These are phyloP conservation scores for Arthroderma uncinatum DNA, from an alignment of 2,329 filamentous ascomycete genomes.

Conservation along the genomic window DNA sequence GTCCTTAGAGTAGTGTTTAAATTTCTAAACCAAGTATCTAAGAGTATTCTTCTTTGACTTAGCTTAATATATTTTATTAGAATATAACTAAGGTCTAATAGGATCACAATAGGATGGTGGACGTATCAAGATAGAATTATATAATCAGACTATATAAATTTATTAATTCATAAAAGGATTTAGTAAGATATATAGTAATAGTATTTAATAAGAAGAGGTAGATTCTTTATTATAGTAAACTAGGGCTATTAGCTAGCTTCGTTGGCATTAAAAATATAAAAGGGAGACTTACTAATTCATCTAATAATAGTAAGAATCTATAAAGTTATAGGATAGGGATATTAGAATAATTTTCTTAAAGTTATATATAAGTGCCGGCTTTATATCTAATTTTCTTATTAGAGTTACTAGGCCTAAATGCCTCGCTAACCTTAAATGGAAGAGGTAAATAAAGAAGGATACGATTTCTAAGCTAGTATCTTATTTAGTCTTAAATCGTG, in stretches of 20 bases:
- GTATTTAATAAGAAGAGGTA: neutral
- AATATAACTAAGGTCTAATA: constrained; percentile 9
- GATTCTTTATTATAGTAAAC: constrained; percentile 1
- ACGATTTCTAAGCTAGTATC: neutral
- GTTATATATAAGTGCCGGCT: constrained; percentile 4
- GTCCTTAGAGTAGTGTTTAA: constrained; percentile 13
- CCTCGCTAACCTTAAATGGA: constrained; percentile 6
- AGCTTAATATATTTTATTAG: constrained; percentile 18
- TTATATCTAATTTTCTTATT: constrained; percentile 9
- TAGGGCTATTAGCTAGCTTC: constrained; percentile 23
- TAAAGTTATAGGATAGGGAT: constrained; percentile 14
- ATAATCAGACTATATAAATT: neutral
- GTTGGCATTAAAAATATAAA: neutral
- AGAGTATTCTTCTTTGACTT: constrained; percentile 18
- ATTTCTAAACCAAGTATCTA: constrained; percentile 16
- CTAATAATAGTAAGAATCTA: constrained; percentile 13
- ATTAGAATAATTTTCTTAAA: constrained; percentile 7
- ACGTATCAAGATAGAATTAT: constrained; percentile 1
- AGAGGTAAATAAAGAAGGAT: constrained; percentile 5
- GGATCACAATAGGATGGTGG: neutral
- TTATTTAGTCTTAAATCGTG: neutral
- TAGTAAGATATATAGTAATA: neutral
- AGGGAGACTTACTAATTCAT: neutral
- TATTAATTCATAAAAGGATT: neutral
- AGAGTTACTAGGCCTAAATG: constrained; percentile 3